Percentiles rank a stretch among this genome's conserved stretches.
Conservation (phyloP, 2,329 filamentous ascomycete species). For the Fusarium sp. region DNA sequence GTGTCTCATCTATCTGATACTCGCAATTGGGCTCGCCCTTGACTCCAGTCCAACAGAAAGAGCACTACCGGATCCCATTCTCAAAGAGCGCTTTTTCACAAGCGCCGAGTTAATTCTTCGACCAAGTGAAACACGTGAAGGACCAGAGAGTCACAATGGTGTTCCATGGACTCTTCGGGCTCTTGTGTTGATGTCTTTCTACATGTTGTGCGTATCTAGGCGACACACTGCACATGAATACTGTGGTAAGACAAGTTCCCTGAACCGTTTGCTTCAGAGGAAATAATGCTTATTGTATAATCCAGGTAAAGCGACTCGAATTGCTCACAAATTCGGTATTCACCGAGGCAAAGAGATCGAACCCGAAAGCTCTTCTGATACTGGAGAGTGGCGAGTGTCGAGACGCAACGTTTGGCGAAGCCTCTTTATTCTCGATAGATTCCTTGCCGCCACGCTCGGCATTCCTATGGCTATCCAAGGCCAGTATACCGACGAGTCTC, state of each 20-base stretch:
- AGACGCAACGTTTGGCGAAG: slow-evolving; percentile 72
- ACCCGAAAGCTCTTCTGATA: slow-evolving; percentile 57
- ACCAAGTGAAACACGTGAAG: slow-evolving; percentile 32
- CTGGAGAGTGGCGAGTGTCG: slow-evolving; percentile 56
- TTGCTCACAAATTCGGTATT: slow-evolving; percentile 70
- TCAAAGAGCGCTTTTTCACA: slow-evolving; percentile 71
- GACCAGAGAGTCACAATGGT: slow-evolving; percentile 60
- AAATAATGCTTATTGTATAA: slow-evolving; percentile 22
- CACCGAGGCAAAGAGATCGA: slow-evolving; percentile 68
- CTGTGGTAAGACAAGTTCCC: slow-evolving; percentile 57
- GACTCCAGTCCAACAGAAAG: slow-evolving; percentile 65
- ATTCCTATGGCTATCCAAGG: slow-evolving; percentile 69
- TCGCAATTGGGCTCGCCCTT: slow-evolving; percentile 71
- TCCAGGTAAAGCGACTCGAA: slow-evolving; percentile 71
- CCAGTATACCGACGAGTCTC: slow-evolving; percentile 66
- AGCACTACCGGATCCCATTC: slow-evolving; percentile 60
- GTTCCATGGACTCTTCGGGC: slow-evolving; percentile 75
- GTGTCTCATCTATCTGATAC: slow-evolving; percentile 70
- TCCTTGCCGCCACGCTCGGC: slow-evolving; percentile 71
- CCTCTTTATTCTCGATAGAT: slow-evolving; percentile 72
- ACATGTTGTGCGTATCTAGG: slow-evolving; percentile 70
- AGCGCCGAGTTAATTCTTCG: slow-evolving; percentile 65
- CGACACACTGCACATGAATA: slow-evolving; percentile 72
- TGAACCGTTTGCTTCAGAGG: not conserved
- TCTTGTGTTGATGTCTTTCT: slow-evolving; percentile 71